Base-by-base conservation (phyloP, 1,284 basidiomycete genomes). In the Malassezia cuniculi region DNA sequence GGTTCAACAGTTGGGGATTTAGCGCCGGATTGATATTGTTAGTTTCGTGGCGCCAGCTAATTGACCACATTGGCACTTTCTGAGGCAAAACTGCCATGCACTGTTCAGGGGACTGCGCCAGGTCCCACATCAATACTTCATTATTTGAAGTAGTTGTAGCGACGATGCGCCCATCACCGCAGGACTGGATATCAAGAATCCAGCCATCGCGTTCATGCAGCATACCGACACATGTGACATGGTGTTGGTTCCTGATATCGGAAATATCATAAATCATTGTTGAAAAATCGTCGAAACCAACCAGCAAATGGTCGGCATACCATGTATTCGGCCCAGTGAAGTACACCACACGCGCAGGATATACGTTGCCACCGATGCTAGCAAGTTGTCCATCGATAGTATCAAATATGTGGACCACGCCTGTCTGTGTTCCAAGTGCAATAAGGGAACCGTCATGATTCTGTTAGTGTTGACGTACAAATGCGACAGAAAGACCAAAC, bases 191-290 rank as follows among this genome's bases (percentile, higher is more conserved):
- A 27, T 35, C 36, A 6, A 45, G 34, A 11, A 39, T 20, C 42
- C 42, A 45, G 21, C 42, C 42, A 12, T 39, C 21, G 34, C 39
- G 36, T 9, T 33, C 42, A 15, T 45, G 42, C 14, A 45, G 30
- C 9, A 33, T 24, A n/a, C n/a, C n/a, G n/a, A n/a, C n/a, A n/a
- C n/a, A n/a, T n/a, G n/a, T n/a, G n/a, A n/a, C n/a, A n/a, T n/a
- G n/a, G n/a, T n/a, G n/a, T n/a, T n/a, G n/a, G n/a, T n/a, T n/a
- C n/a, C n/a, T n/a, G n/a, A n/a, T n/a, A n/a, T n/a, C n/a, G 3
- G 42, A 31, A 6, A 45, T 28, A 16, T 45, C 42, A 17, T 45
- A 33, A 19, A 45, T 19, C 4, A 37, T 39, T 5, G 32, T 39
- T 9, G 37, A 31, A 1, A 33, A 28, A 22, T 45, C 42, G 27